Evolutionary conservation across 169 alveolate species (phyloP).

Genomic region (Neospora caninum): DNA sequence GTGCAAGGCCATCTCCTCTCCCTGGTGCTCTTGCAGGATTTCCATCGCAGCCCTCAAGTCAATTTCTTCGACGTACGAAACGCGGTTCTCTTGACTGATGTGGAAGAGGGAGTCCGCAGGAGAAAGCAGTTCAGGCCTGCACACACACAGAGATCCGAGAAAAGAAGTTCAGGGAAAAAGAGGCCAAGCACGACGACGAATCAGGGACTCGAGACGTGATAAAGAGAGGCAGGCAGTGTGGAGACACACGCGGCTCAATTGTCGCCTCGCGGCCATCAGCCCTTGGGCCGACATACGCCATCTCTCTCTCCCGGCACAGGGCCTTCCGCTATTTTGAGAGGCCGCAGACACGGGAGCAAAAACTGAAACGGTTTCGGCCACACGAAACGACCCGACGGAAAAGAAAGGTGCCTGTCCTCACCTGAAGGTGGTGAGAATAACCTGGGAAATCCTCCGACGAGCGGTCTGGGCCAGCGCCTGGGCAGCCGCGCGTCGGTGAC

Average conservation of each 20-base stretch:
- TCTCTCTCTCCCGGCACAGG: too few species aligned
- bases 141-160: neutral
- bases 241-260: too few species aligned
- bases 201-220: too few species aligned
- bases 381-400: too few species aligned
- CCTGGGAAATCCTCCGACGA: neutral
- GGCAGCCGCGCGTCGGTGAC: slow-evolving; percentile 8
- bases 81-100: neutral
- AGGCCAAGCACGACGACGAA: neutral
- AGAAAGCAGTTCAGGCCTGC: slow-evolving; percentile 1
- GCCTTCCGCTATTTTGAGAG: too few species aligned
- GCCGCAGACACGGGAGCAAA: too few species aligned
- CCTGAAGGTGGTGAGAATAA: slow-evolving; percentile 51
- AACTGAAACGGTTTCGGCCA: too few species aligned
- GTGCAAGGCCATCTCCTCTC: neutral
- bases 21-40: neutral
- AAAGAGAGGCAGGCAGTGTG: too few species aligned
- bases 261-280: too few species aligned
- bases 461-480: neutral
- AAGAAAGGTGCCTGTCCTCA: too few species aligned
- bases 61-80: neutral
- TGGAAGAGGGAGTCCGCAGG: neutral
- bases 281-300: too few species aligned
- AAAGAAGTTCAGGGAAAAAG: neutral
- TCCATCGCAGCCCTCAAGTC: neutral